Percentiles rank a stretch among this genome's conserved stretches.
Conservation (phyloP, 345 rosid genomes). For the Euphorbia peplus region DNA sequence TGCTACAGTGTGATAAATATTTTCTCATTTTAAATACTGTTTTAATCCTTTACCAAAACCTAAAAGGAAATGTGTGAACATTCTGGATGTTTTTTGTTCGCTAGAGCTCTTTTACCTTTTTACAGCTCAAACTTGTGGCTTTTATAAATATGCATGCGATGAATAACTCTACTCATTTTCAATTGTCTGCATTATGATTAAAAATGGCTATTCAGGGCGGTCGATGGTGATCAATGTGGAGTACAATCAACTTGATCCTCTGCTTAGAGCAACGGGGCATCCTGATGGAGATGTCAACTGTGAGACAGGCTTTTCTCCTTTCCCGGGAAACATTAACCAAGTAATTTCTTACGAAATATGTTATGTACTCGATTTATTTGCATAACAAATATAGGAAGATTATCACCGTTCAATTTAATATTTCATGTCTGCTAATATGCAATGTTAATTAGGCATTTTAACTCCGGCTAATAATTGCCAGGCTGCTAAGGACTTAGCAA, state of each 20-base stretch:
- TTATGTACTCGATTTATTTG: background rate
- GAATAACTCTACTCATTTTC: background rate
- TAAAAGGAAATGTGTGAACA: background rate
- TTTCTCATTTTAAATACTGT: background rate
- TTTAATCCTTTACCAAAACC: background rate
- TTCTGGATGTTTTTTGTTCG: background rate
- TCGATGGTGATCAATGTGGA: constrained; percentile 97
- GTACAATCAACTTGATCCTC: constrained; percentile 96
- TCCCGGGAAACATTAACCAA: constrained; percentile 98
- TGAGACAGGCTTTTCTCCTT: constrained; percentile 95
- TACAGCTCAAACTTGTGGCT: background rate
- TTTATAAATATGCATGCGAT: background rate
- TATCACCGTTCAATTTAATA: background rate
- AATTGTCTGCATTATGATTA: background rate
- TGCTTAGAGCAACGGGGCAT: constrained; percentile 80
- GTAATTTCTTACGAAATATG: constrained; percentile 35
- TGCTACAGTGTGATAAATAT: background rate
- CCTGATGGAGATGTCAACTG: constrained; percentile 89
- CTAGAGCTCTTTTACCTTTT: background rate
- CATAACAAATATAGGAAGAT: background rate
- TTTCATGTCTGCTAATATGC: background rate
- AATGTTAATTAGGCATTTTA: background rate
- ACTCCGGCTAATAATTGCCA: background rate
- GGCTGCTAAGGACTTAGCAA: background rate
- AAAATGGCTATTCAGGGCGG: constrained; percentile 74